phyloP scores from a whole-genome alignment of 164 flowering plant species.

The Cinnamomum micranthum region DNA sequence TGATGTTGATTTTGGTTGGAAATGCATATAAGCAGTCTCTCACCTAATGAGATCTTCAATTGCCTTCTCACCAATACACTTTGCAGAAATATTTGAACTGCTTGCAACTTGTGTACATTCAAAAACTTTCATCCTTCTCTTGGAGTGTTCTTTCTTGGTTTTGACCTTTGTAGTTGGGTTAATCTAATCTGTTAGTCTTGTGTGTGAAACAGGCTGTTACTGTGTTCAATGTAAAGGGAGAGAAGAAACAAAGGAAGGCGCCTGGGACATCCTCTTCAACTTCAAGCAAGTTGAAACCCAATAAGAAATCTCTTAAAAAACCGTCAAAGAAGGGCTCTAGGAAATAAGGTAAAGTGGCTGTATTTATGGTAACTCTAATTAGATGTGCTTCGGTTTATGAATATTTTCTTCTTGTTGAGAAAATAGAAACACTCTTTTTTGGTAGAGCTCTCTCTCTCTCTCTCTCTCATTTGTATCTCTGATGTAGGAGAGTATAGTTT shows the following conservation, averaged over 20 bases:
- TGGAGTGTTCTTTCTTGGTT: neutral
- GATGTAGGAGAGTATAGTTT: no score
- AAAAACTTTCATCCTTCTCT: neutral
- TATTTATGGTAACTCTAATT: neutral
- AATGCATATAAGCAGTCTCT: neutral
- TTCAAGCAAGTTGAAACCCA: conserved; percentile 58
- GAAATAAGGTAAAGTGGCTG: neutral
- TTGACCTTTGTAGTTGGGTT: neutral
- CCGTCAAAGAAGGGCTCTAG: conserved; percentile 28
- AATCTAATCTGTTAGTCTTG: neutral
- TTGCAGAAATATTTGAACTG: neutral
- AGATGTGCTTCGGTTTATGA: neutral
- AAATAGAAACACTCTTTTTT: no score
- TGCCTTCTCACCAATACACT: no score
- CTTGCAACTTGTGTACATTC: neutral
- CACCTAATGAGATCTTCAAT: neutral
- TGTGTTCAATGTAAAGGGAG: conserved; percentile 28
- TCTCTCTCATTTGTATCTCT: no score
- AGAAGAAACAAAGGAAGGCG: conserved; percentile 35
- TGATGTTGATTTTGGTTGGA: neutral
- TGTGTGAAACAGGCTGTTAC: conserved; percentile 53
- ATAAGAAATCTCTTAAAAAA: conserved; percentile 37
- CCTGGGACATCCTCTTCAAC: conserved; percentile 32
- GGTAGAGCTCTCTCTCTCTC: no score
- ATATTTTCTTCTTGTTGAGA: no score